Evolutionary conservation across 2,329 filamentous ascomycete species (phyloP).

Genomic region (Fusarium compactum): DNA sequence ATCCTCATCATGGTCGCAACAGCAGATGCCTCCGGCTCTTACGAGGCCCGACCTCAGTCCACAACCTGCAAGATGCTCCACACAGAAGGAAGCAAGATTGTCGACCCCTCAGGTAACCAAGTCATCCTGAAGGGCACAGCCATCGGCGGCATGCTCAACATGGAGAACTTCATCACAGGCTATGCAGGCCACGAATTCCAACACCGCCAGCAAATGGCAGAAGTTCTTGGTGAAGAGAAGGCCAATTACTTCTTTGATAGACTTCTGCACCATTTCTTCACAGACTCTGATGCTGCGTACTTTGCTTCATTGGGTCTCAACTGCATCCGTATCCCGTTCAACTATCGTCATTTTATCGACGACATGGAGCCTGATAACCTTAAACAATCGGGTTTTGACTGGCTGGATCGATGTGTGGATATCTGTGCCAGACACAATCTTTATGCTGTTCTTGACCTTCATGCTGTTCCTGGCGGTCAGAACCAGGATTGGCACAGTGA

Average conservation of each 20-base stretch:
- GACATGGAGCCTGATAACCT: slow-evolving; percentile 62
- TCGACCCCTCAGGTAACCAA: slow-evolving; percentile 57
- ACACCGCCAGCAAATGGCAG: slow-evolving; percentile 64
- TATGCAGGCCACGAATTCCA: slow-evolving; percentile 69
- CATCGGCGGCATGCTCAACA: slow-evolving; percentile 54
- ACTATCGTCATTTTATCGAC: slow-evolving; percentile 69
- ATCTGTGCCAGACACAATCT: slow-evolving; percentile 58
- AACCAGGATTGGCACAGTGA: slow-evolving; percentile 63
- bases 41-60: slow-evolving; percentile 10
- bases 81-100: slow-evolving; percentile 53
- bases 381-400: slow-evolving; percentile 62
- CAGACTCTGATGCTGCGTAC: slow-evolving; percentile 68
- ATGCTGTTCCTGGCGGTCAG: slow-evolving; percentile 59
- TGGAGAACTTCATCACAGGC: slow-evolving; percentile 75
- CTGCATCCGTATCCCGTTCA: slow-evolving; percentile 70
- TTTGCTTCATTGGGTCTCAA: slow-evolving; percentile 68
- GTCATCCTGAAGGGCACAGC: slow-evolving; percentile 58
- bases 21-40: slow-evolving; percentile 13
- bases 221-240: slow-evolving; percentile 67
- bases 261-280: slow-evolving; percentile 69
- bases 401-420: slow-evolving; percentile 62
- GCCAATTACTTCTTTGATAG: slow-evolving; percentile 71
- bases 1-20: slow-evolving; percentile 24
- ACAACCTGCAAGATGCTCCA: slow-evolving; percentile 48
- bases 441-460: slow-evolving; percentile 60